Evolutionary conservation across 73 alveolate genomes (phyloP).

Genomic region (Halteria grandinella): DNA sequence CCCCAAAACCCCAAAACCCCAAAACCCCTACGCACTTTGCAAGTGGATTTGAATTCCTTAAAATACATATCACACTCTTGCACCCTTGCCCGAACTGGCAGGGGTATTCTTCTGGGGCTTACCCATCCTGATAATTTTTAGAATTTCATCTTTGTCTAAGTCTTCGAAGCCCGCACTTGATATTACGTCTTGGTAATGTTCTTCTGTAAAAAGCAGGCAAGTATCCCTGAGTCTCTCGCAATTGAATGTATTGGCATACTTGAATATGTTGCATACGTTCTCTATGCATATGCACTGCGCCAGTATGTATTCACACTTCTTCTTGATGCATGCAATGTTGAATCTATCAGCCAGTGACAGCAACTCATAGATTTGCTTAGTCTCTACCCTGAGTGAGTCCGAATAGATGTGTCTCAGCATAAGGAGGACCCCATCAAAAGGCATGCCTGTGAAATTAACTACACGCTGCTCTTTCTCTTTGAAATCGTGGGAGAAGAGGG

Average conservation of each 20-base stretch:
- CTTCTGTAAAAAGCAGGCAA: constrained; percentile 75
- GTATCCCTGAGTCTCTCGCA: constrained; percentile 75
- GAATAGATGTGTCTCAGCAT: constrained; percentile 59
- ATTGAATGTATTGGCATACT: constrained; percentile 70
- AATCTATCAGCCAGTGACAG: constrained; percentile 77
- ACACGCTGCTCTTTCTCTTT: constrained; percentile 69
- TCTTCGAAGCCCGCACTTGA: constrained; percentile 75
- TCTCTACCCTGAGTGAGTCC: constrained; percentile 54
- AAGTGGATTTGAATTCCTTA: no score
- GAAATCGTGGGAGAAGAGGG: constrained; percentile 72
- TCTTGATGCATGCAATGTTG: constrained; percentile 55
- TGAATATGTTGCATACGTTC: constrained; percentile 74
- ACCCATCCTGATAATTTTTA: constrained; percentile 74
- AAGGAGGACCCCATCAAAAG: constrained; percentile 62
- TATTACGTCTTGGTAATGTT: constrained; percentile 70
- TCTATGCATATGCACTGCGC: constrained; percentile 60
- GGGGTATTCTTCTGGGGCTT: no score
- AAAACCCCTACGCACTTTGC: no score
- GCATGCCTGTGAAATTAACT: constrained; percentile 64
- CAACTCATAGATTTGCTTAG: constrained; percentile 54
- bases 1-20: no score
- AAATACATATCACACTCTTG: no score
- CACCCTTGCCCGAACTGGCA: no score
- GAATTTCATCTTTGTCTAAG: constrained; percentile 76
- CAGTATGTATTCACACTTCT: constrained; percentile 66